Conservation (phyloP, 2,329 filamentous ascomycete species). For the Dactylella cylindrospora region DNA sequence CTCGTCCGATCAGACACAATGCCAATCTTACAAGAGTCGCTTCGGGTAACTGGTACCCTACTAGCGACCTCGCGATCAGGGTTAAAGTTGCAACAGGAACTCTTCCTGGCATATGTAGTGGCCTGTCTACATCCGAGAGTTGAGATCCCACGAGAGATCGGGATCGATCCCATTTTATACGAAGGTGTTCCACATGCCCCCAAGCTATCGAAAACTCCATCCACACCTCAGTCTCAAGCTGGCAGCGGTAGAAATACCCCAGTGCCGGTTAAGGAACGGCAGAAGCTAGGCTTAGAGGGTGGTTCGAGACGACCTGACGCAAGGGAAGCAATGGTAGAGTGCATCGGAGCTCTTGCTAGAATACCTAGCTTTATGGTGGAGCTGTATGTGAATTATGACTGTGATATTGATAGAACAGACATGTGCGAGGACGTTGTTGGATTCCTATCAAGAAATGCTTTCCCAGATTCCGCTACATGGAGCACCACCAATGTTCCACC, state of each 20-base stretch:
- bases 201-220: constrained; percentile 77
- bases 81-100: constrained; percentile 91
- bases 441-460: constrained; percentile 85
- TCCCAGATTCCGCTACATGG: constrained; percentile 97
- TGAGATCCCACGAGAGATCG: constrained; percentile 84
- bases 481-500: constrained; percentile 98
- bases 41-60: constrained; percentile 87
- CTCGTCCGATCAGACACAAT: constrained; percentile 95
- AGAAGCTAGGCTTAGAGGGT: constrained; percentile 88
- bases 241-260: constrained; percentile 84
- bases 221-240: constrained; percentile 57
- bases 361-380: constrained; percentile 95
- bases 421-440: constrained; percentile 95
- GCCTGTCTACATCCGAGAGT: constrained; percentile 92
- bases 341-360: constrained; percentile 82
- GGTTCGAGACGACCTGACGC: constrained; percentile 90
- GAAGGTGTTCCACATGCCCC: constrained; percentile 89
- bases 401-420: constrained; percentile 85
- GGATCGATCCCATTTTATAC: constrained; percentile 88
- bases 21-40: constrained; percentile 85
- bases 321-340: constrained; percentile 97
- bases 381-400: constrained; percentile 97
- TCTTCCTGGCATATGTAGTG: constrained; percentile 91
- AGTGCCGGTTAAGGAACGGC: constrained; percentile 85
- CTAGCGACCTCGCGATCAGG: constrained; percentile 86